phyloP scores from a whole-genome alignment of 106 monocot genomes.

The Gastrodia elata region DNA sequence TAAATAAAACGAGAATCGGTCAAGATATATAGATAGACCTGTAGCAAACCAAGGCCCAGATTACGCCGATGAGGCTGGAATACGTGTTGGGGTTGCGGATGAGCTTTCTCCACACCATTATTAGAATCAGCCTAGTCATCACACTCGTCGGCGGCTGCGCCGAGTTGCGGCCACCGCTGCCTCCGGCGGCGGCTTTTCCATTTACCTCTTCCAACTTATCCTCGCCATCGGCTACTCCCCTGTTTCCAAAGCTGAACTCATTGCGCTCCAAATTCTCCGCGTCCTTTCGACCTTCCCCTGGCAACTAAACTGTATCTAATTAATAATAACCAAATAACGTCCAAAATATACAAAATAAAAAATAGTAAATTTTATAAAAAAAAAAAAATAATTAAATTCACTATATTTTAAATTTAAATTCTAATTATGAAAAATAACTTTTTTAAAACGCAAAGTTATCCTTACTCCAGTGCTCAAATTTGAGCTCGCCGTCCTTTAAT shows the following conservation, averaged over 20 bases:
- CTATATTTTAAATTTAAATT: too few relatives aligned
- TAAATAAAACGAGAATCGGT: neutral
- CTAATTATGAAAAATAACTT: too few relatives aligned
- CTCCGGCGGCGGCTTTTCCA: neutral
- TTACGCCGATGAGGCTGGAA: constrained; percentile 53
- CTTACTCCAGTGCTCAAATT: too few relatives aligned
- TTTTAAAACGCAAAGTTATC: too few relatives aligned
- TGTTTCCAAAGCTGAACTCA: constrained; percentile 18
- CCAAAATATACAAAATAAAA: too few relatives aligned
- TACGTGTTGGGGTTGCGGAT: constrained; percentile 72
- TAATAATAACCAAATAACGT: too few relatives aligned
- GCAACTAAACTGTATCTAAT: too few relatives aligned
- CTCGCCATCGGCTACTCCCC: constrained; percentile 10
- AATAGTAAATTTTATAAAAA: too few relatives aligned
- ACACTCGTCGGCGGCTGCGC: constrained; percentile 53
- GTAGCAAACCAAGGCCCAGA: constrained; percentile 55
- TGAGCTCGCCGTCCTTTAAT: too few relatives aligned
- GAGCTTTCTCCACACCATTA: constrained; percentile 74
- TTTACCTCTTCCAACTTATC: constrained; percentile 5
- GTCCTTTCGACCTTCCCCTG: constrained; percentile 19
- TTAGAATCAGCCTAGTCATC: constrained; percentile 62
- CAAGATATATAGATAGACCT: constrained; percentile 11
- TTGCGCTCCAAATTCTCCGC: constrained; percentile 30
- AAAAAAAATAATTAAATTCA: too few relatives aligned
- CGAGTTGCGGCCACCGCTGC: constrained; percentile 13